Evolutionary conservation across 2,329 filamentous ascomycete genomes (phyloP).

Genomic region (Phialophora chinensis): DNA sequence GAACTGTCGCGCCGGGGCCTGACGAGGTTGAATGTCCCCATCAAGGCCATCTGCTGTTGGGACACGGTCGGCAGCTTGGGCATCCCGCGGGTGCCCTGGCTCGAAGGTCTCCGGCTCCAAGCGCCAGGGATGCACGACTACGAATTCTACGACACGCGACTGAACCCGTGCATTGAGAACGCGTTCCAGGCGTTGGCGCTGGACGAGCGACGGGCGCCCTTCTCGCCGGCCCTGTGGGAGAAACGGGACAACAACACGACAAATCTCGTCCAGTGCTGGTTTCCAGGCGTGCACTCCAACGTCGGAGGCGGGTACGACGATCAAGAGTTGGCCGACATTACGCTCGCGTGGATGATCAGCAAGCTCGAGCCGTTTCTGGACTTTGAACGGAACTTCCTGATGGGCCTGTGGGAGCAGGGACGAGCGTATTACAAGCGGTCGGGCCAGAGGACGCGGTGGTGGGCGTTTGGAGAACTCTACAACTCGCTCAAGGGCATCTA

Average conservation of each 20-base stretch:
- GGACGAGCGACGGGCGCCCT: constrained; percentile 44
- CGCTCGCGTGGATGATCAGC: constrained; percentile 60
- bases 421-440: constrained; percentile 35
- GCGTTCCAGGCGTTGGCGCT: constrained; percentile 46
- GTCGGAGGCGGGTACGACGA: constrained; percentile 57
- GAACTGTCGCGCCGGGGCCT: constrained; percentile 38
- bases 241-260: constrained; percentile 40
- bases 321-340: constrained; percentile 56
- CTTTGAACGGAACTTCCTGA: constrained; percentile 39
- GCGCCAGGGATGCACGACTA: constrained; percentile 40
- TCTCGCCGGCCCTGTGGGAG: constrained; percentile 44
- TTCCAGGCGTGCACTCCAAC: constrained; percentile 57
- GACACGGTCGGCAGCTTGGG: constrained; percentile 46
- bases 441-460: constrained; percentile 38
- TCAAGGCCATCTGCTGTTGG: constrained; percentile 45
- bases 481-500: constrained; percentile 40
- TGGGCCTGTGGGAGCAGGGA: constrained; percentile 35
- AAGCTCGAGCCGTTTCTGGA: constrained; percentile 45
- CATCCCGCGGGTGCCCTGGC: constrained; percentile 40
- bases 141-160: constrained; percentile 44
- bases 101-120: constrained; percentile 32
- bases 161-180: constrained; percentile 43
- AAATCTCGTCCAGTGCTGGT: constrained; percentile 55
- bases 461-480: constrained; percentile 40
- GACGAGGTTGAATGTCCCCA: constrained; percentile 39